Percentiles rank a stretch among this genome's conserved stretches.
phyloP scores from a whole-genome alignment of 805 yeast species.

The Schizosaccharomyces lindneri region DNA sequence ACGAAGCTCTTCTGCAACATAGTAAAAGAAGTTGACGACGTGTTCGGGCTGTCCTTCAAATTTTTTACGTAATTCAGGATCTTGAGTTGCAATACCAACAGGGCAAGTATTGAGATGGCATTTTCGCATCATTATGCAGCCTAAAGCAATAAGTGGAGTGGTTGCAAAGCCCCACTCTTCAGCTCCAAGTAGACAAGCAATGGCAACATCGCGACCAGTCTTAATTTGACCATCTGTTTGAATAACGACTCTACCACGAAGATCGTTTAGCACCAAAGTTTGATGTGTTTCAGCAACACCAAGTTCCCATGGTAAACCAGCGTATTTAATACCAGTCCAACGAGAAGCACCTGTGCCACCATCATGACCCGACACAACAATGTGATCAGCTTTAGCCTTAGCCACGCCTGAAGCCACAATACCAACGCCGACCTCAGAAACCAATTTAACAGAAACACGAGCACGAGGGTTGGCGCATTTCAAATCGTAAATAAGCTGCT shows the following conservation, averaged over 20 bases:
- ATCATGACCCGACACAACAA: conserved; percentile 88
- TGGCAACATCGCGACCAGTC: conserved; percentile 90
- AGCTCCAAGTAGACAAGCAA: conserved; percentile 89
- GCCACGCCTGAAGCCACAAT: conserved; percentile 98
- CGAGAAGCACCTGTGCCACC: conserved; percentile 99
- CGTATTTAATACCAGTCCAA: conserved; percentile 89
- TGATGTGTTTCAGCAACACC: conserved; percentile 97
- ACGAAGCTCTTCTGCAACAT: conserved; percentile 77
- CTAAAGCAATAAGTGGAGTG: conserved; percentile 88
- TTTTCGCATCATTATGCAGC: conserved; percentile 89
- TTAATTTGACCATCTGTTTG: conserved; percentile 98
- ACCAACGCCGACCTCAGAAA: conserved; percentile 97
- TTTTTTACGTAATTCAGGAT: conserved; percentile 74
- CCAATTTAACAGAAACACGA: conserved; percentile 84
- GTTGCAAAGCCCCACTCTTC: conserved; percentile 98
- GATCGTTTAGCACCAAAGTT: conserved; percentile 80
- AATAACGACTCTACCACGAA: conserved; percentile 82
- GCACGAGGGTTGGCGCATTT: conserved; percentile 95
- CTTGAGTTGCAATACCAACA: conserved; percentile 97
- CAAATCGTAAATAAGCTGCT: conserved; percentile 85
- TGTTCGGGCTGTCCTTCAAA: conserved; percentile 95
- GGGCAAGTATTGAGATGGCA: conserved; percentile 90
- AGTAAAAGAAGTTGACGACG: conserved; percentile 90
- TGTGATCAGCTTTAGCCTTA: conserved; percentile 93
- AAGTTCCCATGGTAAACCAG: conserved; percentile 96